Evolutionary conservation across 1,284 basidiomycete genomes (phyloP).

Genomic region (Ustilago bromivora): DNA sequence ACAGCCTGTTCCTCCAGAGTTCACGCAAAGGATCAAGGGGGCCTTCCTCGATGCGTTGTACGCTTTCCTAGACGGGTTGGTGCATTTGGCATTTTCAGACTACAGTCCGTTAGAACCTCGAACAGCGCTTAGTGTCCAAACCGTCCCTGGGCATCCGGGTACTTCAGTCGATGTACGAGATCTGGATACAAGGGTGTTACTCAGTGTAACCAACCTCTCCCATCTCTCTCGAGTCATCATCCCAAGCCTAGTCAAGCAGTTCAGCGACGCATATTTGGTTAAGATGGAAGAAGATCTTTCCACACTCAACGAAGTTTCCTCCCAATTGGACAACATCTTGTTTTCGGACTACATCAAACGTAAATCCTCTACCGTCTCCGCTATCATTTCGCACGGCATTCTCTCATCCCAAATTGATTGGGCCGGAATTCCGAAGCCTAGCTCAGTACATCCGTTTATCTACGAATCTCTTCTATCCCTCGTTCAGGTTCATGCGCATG

Average conservation of each 20-base stretch:
- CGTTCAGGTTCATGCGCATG: slow-evolving; percentile 91
- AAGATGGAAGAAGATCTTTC: slow-evolving; percentile 83
- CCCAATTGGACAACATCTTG: slow-evolving; percentile 85
- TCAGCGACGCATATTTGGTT: slow-evolving; percentile 82
- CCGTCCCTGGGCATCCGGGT: slow-evolving; percentile 38
- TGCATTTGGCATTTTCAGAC: slow-evolving; percentile 79
- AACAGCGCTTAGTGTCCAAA: slow-evolving; percentile 45
- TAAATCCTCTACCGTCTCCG: slow-evolving; percentile 78
- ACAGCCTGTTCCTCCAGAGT: slow-evolving; percentile 50
- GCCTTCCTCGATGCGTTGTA: slow-evolving; percentile 90
- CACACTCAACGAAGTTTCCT: slow-evolving; percentile 82
- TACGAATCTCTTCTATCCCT: slow-evolving; percentile 88
- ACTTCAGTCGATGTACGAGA: slow-evolving; percentile 67
- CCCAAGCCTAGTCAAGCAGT: slow-evolving; percentile 82
- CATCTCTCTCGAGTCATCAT: slow-evolving; percentile 80
- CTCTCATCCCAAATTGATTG: slow-evolving; percentile 86
- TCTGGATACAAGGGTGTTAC: slow-evolving; percentile 81
- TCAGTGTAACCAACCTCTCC: slow-evolving; percentile 90
- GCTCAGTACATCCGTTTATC: slow-evolving; percentile 89
- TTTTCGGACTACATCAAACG: slow-evolving; percentile 88
- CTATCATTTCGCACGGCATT: slow-evolving; percentile 82
- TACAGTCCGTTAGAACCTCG: slow-evolving; percentile 61
- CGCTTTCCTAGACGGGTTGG: slow-evolving; percentile 88
- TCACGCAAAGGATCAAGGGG: slow-evolving; percentile 78
- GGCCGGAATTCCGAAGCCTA: slow-evolving; percentile 88